Evolutionary conservation across 495 filamentous ascomycete genomes (phyloP).

Genomic region (Chaetomidium leptoderma): DNA sequence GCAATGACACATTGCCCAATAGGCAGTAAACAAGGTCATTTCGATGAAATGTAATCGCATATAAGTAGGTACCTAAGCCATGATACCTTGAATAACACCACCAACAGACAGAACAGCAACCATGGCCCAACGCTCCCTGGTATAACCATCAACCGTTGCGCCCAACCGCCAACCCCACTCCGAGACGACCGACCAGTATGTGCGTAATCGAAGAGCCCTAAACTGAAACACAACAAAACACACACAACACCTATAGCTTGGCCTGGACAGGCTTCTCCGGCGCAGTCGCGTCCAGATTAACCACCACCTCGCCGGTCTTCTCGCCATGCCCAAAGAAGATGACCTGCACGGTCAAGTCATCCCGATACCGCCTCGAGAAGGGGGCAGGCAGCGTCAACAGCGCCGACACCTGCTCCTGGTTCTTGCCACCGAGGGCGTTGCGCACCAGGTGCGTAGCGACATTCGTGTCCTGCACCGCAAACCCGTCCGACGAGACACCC

Average conservation of each 20-base stretch:
- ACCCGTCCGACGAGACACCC: slow-evolving; percentile 68
- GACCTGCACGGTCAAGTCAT: slow-evolving; percentile 95
- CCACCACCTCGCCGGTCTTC: slow-evolving; percentile 65
- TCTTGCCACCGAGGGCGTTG: slow-evolving; percentile 91
- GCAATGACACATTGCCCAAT: no score
- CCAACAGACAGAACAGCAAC: neutral
- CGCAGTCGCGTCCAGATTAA: slow-evolving; percentile 85
- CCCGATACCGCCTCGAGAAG: slow-evolving; percentile 83
- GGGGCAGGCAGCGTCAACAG: slow-evolving; percentile 88
- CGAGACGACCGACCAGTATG: neutral
- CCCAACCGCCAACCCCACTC: slow-evolving; percentile 2
- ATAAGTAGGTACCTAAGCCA: no score
- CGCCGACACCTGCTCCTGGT: slow-evolving; percentile 91
- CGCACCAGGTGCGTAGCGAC: slow-evolving; percentile 92
- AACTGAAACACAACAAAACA: neutral
- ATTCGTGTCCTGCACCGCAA: slow-evolving; percentile 94
- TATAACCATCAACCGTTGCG: slow-evolving; percentile 17
- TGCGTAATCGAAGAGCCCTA: neutral
- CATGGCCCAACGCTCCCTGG: neutral
- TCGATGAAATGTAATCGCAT: no score
- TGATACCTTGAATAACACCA: neutral
- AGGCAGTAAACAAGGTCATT: no score
- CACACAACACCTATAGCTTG: slow-evolving; percentile 33
- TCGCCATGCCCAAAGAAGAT: slow-evolving; percentile 93
- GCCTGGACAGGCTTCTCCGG: slow-evolving; percentile 49